These are phyloP conservation scores for Mycosarcoma mackinlayi DNA, from an alignment of 1,284 basidiomycete genomes.

Conservation along the genomic window DNA sequence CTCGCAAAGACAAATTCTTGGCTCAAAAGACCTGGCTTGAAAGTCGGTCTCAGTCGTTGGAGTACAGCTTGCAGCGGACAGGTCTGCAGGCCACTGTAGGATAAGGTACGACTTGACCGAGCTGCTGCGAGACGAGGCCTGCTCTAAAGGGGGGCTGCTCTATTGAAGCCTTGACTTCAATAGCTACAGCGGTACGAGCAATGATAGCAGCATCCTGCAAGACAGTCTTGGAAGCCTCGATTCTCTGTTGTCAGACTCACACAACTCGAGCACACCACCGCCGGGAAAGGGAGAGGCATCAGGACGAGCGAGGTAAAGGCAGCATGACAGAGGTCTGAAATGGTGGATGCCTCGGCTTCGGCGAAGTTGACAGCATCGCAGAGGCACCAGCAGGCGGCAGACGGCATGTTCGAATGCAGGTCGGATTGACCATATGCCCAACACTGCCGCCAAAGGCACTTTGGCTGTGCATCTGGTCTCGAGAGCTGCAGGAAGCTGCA, in stretches of 20 bases:
- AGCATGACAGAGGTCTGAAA: slow-evolving; percentile 5
- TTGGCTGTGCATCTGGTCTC: background rate
- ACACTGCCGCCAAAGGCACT: slow-evolving; percentile 8
- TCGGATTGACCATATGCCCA: slow-evolving; percentile 32
- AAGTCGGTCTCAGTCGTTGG: background rate
- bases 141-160: no score
- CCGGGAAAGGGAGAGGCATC: no score
- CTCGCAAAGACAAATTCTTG: no score
- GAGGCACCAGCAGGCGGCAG: background rate
- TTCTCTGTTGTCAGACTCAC: background rate
- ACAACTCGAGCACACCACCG: no score
- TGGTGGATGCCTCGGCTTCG: slow-evolving; percentile 29
- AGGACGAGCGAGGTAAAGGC: no score
- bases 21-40: slow-evolving; percentile 3
- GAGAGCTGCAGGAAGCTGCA: slow-evolving; percentile 3
- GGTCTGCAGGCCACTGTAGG: background rate
- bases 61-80: slow-evolving; percentile 5
- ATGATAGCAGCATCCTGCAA: background rate
- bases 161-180: no score
- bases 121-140: no score
- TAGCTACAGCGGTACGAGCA: no score
- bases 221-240: background rate
- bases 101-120: no score
- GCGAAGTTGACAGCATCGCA: slow-evolving; percentile 14
- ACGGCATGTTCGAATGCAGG: background rate